phyloP scores from a whole-genome alignment of 148 eudicot species.

The Rhododendron molle region DNA sequence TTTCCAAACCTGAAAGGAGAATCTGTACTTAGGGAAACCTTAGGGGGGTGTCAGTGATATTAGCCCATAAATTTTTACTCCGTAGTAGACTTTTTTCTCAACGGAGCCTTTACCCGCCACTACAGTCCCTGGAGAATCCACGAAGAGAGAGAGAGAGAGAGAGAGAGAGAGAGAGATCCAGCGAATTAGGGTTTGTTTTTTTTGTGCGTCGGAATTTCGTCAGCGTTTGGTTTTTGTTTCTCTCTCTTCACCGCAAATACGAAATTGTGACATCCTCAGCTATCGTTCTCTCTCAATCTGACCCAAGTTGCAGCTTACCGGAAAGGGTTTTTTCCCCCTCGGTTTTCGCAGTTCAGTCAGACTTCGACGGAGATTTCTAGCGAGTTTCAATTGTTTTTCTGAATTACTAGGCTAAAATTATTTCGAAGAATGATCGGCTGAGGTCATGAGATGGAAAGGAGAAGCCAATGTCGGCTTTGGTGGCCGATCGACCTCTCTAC shows the following conservation, averaged over 20 bases:
- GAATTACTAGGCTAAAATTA: background rate
- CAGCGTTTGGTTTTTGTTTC: background rate
- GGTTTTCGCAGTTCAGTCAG: background rate
- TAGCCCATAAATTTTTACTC: too few relatives aligned
- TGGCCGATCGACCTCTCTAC: conserved; percentile 61
- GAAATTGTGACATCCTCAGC: background rate
- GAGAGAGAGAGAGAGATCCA: too few relatives aligned
- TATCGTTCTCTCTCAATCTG: background rate
- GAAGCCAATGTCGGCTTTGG: conserved; percentile 75
- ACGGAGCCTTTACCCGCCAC: too few relatives aligned
- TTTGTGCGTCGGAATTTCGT: too few relatives aligned
- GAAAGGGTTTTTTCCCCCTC: background rate
- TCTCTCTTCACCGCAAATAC: background rate
- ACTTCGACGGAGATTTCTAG: background rate
- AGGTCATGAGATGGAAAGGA: conserved; percentile 30
- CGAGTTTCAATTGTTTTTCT: background rate
- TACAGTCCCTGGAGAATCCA: too few relatives aligned
- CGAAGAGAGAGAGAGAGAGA: too few relatives aligned
- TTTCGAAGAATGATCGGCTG: background rate
- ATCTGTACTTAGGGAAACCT: too few relatives aligned
- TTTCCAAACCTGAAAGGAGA: too few relatives aligned
- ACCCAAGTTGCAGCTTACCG: background rate
- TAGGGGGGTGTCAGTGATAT: too few relatives aligned
- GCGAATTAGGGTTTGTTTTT: background rate
- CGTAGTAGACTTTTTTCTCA: too few relatives aligned